Conservation (phyloP, 2,329 filamentous ascomycete species). For the Plenodomus lindquistii region DNA sequence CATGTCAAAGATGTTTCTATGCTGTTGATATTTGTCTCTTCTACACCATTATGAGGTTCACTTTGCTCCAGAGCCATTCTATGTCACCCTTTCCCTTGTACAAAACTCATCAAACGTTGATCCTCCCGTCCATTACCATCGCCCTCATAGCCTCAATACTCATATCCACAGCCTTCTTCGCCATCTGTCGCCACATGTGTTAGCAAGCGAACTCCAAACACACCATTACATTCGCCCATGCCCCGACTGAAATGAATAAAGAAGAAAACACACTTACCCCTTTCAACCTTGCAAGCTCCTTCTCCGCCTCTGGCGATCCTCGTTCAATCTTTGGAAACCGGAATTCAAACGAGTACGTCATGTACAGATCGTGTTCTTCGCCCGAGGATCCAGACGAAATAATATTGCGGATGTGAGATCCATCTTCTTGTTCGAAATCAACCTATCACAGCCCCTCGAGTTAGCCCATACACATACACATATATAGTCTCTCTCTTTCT, state of each 20-base stretch:
- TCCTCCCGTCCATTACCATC: conserved; percentile 47
- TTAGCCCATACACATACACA: background rate
- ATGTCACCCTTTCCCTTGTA: too few species aligned
- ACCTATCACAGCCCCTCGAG: too few species aligned
- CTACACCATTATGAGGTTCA: too few species aligned
- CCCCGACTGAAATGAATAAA: background rate
- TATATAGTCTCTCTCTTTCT: background rate
- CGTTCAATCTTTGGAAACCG: conserved; percentile 40
- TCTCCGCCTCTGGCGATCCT: conserved; percentile 39
- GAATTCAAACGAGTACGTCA: conserved; percentile 55
- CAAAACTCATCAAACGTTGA: conserved; percentile 26
- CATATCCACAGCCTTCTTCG: conserved; percentile 49
- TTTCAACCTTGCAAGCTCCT: conserved; percentile 30
- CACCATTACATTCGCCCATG: background rate
- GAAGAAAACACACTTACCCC: conserved; percentile 19
- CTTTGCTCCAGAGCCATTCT: too few species aligned
- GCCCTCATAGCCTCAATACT: conserved; percentile 49
- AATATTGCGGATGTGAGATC: conserved; percentile 51
- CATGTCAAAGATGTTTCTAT: too few species aligned
- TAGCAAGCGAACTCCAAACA: background rate
- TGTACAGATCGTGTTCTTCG: conserved; percentile 40
- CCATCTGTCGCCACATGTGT: conserved; percentile 29
- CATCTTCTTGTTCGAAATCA: conserved; percentile 51
- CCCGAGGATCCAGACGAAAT: conserved; percentile 45
- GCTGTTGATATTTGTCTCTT: too few species aligned